Evolutionary conservation across 306 rosid species (phyloP), one percentile per base, ranked within the genome.

Genomic region (Trichosanthes truncata): DNA sequence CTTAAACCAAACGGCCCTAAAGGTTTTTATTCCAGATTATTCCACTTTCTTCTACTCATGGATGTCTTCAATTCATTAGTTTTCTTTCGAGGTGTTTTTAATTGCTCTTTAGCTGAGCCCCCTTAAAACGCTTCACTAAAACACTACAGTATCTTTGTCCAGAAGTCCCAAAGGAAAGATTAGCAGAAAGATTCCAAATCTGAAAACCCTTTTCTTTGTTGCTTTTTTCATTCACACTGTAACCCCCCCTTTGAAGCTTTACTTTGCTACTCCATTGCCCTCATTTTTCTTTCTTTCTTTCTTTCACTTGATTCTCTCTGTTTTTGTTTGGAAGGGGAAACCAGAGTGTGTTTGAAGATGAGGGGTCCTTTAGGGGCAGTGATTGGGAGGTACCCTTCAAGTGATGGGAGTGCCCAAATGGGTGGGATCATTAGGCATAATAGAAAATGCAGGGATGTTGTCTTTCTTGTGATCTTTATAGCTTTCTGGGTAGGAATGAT

Each of bases 401-500:
- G 95, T 87, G 98, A 94, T 84, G 98, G 98, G 66, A 86, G 82
- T 81, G 82, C 88, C 43, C 96, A 84, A 83, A 57, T 87, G 87
- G 89, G 94, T 80, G 96, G 92, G 82, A 89, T 94, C 84, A 94
- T 94, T 33, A 88, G 87, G 80, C 96, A 86, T 77, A 91, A 92
- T 81, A 84, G 98, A 77, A 92, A 92, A 88, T 94, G 98, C 83
- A 87, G 92, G 78, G 98, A 94, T 81, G 71, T 94, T 80, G 84
- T 80, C 52, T 91, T 87, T 80, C 92, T 94, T 36, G 81, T 92
- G 25, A 85, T 90, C 89, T 94, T 94, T 51, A 84, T 88, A 13
- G 97, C 98, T 23, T 92, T 94, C 90, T 94, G 97, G 97, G 80
- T 94, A 43, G 93, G 94, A 36, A 94, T 94, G 97, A 92, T 94